A percentile compares a stretch with the other conserved stretches of the same genome.
phyloP scores from a whole-genome alignment of 345 rosid species.

The Citrus glauca region DNA sequence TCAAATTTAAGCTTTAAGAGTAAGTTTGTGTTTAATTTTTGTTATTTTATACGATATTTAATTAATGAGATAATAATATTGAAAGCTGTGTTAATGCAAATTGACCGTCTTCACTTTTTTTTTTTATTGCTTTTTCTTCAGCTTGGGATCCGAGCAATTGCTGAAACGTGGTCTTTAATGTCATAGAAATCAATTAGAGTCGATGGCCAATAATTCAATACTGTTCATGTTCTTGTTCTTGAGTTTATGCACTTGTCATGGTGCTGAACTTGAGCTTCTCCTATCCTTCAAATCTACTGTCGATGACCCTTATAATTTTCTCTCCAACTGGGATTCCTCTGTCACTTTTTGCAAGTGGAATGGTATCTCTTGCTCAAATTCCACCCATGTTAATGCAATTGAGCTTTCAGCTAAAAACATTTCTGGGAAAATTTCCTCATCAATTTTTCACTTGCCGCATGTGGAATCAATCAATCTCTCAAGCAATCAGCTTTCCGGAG shows the following conservation, averaged over 20 bases:
- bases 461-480: constrained; percentile 60
- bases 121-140: constrained; percentile 19
- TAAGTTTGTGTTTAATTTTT: constrained; percentile 13
- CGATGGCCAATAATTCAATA: constrained; percentile 27
- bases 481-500: constrained; percentile 56
- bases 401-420: constrained; percentile 59
- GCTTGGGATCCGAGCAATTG: constrained; percentile 42
- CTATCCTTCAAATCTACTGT: constrained; percentile 63
- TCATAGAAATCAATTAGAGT: constrained; percentile 4
- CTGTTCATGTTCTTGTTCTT: constrained; percentile 30
- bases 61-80: no score
- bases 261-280: constrained; percentile 55
- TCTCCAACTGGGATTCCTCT: constrained; percentile 64
- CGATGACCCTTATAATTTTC: constrained; percentile 55
- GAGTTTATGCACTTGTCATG: constrained; percentile 29
- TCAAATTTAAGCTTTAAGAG: constrained; percentile 6
- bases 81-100: constrained; percentile 8
- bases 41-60: neutral
- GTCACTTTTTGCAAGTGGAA: constrained; percentile 59
- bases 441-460: constrained; percentile 50
- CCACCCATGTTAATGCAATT: constrained; percentile 45
- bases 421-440: constrained; percentile 47
- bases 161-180: constrained; percentile 19
- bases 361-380: constrained; percentile 60
- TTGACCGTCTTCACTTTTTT: neutral